These are phyloP conservation scores for Knufia petricola DNA, from an alignment of 2,329 filamentous ascomycete species.

Conservation along the genomic window DNA sequence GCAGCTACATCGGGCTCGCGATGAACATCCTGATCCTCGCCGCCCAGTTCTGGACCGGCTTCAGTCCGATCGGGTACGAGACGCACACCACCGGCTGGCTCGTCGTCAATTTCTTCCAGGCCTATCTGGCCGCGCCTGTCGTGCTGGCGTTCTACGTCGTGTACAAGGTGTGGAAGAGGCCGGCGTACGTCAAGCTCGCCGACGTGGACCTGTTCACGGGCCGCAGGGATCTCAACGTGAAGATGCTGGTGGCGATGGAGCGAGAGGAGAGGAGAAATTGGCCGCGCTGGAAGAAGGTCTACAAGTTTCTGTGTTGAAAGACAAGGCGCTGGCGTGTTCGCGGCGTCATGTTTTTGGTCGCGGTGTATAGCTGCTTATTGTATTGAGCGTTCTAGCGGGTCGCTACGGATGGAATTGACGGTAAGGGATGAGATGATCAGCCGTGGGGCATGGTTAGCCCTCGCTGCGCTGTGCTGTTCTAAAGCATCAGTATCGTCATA, in stretches of 20 bases:
- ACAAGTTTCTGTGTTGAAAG: slow-evolving; percentile 63
- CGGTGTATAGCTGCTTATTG: too few species aligned
- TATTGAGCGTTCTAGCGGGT: too few species aligned
- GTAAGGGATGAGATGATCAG: too few species aligned
- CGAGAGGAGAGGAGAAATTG: slow-evolving; percentile 59
- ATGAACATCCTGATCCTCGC: slow-evolving; percentile 47
- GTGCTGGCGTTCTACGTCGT: slow-evolving; percentile 48
- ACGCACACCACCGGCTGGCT: slow-evolving; percentile 15
- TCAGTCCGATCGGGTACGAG: slow-evolving; percentile 21
- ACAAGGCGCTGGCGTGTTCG: too few species aligned
- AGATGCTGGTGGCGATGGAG: slow-evolving; percentile 70
- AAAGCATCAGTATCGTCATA: too few species aligned
- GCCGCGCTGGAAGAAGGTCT: slow-evolving; percentile 68
- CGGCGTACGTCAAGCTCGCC: slow-evolving; percentile 53
- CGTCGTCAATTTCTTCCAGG: slow-evolving; percentile 26
- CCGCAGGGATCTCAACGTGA: slow-evolving; percentile 72
- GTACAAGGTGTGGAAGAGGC: slow-evolving; percentile 68
- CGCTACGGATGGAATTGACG: too few species aligned
- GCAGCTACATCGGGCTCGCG: slow-evolving; percentile 52
- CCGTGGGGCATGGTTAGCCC: too few species aligned
- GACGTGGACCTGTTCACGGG: slow-evolving; percentile 87
- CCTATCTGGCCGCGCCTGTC: slow-evolving; percentile 26
- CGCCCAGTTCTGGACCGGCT: slow-evolving; percentile 38
- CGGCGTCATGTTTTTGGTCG: too few species aligned
- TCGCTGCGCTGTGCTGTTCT: too few species aligned